phyloP scores from a whole-genome alignment of 805 yeast genomes.

The Nakazawaea ishiwadae region DNA sequence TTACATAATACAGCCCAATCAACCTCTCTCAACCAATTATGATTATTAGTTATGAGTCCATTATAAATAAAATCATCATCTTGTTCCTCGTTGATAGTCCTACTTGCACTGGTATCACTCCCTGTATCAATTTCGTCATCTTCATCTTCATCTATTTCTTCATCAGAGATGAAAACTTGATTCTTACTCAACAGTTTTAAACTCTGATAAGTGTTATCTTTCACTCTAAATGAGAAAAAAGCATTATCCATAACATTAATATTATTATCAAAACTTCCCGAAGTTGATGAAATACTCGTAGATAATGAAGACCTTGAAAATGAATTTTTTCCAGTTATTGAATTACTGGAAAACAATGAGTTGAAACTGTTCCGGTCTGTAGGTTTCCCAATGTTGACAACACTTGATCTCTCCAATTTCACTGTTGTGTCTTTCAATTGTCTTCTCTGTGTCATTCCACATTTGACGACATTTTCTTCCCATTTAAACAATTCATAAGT shows the following conservation, averaged over 20 bases:
- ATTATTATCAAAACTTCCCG: conserved; percentile 3
- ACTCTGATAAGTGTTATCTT: not conserved
- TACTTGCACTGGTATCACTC: conserved; percentile 26
- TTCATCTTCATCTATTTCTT: conserved; percentile 4
- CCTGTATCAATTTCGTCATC: conserved; percentile 12
- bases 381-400: not conserved
- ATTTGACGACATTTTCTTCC: conserved; percentile 38
- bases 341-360: conserved; percentile 9
- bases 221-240: conserved; percentile 7
- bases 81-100: conserved; percentile 28
- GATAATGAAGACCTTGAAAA: conserved; percentile 9
- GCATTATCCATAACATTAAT: not conserved
- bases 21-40: conserved; percentile 49
- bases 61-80: conserved; percentile 13
- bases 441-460: no score
- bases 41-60: conserved; percentile 16
- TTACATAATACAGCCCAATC: conserved; percentile 89
- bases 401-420: not conserved
- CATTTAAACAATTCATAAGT: conserved; percentile 84
- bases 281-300: conserved; percentile 11
- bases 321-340: not conserved
- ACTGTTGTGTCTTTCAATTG: not conserved
- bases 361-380: conserved; percentile 10
- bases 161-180: conserved; percentile 11
- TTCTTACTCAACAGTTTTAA: conserved; percentile 2